These are phyloP conservation scores for Plasmopara viticola DNA, from an alignment of 352 stramenopile species.

Conservation along the genomic window DNA sequence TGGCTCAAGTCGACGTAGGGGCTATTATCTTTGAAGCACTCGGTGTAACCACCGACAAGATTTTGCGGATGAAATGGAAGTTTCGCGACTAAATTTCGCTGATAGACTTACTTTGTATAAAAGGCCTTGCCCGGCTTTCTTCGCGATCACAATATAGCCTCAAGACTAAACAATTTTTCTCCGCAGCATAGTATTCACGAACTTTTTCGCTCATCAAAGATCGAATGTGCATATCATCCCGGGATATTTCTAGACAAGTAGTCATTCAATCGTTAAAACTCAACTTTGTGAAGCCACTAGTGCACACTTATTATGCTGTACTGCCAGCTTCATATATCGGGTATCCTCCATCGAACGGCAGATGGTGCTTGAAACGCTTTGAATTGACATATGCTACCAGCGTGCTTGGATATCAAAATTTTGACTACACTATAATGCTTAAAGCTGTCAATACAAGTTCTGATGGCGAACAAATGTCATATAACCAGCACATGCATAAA, in stretches of 20 bases:
- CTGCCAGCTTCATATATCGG: neutral
- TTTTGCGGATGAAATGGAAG: constrained; percentile 1
- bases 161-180: neutral
- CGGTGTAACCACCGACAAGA: constrained; percentile 5
- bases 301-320: neutral
- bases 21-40: neutral
- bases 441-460: neutral
- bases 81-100: constrained; percentile 4
- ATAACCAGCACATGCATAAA: neutral
- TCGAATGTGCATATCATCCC: neutral
- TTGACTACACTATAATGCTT: neutral
- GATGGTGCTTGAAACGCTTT: neutral
- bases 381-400: neutral
- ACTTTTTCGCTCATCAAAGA: neutral
- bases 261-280: constrained; percentile 5
- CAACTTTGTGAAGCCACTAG: constrained; percentile 4
- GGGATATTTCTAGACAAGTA: neutral
- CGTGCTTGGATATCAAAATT: neutral
- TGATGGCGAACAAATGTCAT: neutral
- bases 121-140: neutral
- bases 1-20: neutral
- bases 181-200: neutral
- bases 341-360: neutral
- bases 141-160: constrained; percentile 2
- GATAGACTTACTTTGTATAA: neutral